Conservation (phyloP, 257 asterid genomes). For the Fraxinus americana region DNA sequence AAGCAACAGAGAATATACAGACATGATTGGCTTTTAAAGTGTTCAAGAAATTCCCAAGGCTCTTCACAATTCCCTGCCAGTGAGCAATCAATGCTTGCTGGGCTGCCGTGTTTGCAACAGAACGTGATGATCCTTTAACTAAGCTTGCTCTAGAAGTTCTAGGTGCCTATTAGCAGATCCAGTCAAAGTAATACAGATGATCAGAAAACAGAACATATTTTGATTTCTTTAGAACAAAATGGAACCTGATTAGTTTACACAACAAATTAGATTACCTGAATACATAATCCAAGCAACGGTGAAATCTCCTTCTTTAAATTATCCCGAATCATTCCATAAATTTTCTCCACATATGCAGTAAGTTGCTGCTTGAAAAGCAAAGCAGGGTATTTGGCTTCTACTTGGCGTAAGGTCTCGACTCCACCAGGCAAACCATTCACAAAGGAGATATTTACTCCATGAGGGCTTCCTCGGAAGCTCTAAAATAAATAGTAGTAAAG, state of each 20-base stretch:
- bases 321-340: slow-evolving; percentile 97
- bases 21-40: slow-evolving; percentile 89
- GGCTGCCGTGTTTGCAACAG: slow-evolving; percentile 79
- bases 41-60: slow-evolving; percentile 80
- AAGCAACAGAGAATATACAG: slow-evolving; percentile 32
- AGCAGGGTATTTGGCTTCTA: slow-evolving; percentile 99
- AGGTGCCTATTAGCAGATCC: slow-evolving; percentile 67
- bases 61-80: slow-evolving; percentile 97
- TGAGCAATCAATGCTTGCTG: slow-evolving; percentile 97
- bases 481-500: slow-evolving; percentile 32
- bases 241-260: slow-evolving; percentile 16
- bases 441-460: slow-evolving; percentile 76
- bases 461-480: slow-evolving; percentile 95
- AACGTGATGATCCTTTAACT: slow-evolving; percentile 94
- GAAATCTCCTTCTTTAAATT: slow-evolving; percentile 97
- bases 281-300: slow-evolving; percentile 97
- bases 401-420: slow-evolving; percentile 88
- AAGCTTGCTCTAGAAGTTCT: slow-evolving; percentile 98
- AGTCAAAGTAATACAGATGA: slow-evolving; percentile 14
- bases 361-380: slow-evolving; percentile 99
- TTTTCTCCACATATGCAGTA: slow-evolving; percentile 97
- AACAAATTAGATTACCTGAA: slow-evolving; percentile 63
- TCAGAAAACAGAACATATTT: not conserved
- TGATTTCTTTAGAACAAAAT: slow-evolving; percentile 13
- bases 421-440: slow-evolving; percentile 71